Evolutionary conservation across 2,329 filamentous ascomycete species (phyloP).

Genomic region (Colletotrichum viniferum): DNA sequence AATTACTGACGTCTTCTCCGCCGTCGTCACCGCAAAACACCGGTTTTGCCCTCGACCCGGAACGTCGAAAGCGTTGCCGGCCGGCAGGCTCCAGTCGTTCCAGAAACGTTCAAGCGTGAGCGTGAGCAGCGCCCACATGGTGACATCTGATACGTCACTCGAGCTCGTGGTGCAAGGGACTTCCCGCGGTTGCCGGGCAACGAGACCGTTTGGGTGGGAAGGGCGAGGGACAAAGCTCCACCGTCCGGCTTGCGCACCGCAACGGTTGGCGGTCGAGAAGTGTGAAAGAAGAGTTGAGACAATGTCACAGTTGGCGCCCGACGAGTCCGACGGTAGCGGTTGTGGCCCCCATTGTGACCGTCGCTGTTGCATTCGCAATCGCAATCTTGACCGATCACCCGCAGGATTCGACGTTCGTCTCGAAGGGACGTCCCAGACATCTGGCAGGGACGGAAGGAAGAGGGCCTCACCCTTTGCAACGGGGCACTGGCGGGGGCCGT

Average conservation of each 20-base stretch:
- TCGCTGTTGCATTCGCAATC: background rate
- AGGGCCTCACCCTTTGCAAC: background rate
- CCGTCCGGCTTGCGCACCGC: background rate
- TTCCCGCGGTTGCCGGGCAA: constrained; percentile 23
- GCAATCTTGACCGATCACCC: background rate
- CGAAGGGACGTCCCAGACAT: background rate
- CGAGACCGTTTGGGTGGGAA: background rate
- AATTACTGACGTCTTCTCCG: background rate
- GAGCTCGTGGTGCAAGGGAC: constrained; percentile 11
- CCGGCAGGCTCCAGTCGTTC: background rate
- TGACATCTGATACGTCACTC: constrained; percentile 20
- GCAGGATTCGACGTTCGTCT: background rate
- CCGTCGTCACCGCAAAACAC: background rate
- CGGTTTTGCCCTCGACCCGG: background rate
- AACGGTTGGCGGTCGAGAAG: background rate
- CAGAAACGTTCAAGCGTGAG: background rate
- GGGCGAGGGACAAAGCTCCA: background rate
- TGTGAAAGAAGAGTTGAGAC: background rate
- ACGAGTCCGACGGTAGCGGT: background rate
- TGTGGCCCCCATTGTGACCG: background rate
- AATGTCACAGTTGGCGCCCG: constrained; percentile 4
- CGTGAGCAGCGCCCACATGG: background rate
- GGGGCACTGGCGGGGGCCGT: background rate
- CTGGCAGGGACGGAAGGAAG: background rate
- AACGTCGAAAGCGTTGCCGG: background rate